phyloP scores from a whole-genome alignment of 192 early-diverging fungal species.

The Allomyces arbusculus region DNA sequence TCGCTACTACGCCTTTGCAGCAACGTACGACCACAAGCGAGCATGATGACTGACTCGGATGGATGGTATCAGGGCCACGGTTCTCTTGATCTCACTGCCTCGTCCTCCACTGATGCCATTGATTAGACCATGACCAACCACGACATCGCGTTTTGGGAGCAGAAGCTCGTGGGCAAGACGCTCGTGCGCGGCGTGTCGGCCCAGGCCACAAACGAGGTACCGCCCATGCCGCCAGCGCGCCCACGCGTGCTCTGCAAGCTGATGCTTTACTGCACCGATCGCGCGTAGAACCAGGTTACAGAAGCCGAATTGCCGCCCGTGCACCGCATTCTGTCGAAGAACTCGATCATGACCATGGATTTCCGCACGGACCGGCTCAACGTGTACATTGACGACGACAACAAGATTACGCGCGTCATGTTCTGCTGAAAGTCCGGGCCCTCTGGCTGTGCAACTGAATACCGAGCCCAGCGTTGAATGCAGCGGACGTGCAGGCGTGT shows the following conservation, averaged over 20 bases:
- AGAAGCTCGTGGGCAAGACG: conserved; percentile 14
- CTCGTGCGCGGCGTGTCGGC: conserved; percentile 3
- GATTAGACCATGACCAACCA: no score
- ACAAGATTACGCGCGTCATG: conserved; percentile 14
- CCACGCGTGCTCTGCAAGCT: neutral
- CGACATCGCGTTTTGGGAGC: conserved; percentile 2
- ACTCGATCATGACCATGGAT: conserved; percentile 22
- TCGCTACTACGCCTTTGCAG: no score
- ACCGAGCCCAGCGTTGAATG: no score
- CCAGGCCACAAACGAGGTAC: no score
- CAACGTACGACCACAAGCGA: no score
- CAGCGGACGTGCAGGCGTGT: no score
- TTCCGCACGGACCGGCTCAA: conserved; percentile 21
- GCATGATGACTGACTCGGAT: no score
- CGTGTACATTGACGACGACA: conserved; percentile 13
- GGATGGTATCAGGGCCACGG: no score
- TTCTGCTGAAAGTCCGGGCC: conserved; percentile 10
- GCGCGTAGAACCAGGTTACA: conserved; percentile 15
- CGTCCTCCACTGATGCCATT: no score
- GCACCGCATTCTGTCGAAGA: conserved; percentile 16
- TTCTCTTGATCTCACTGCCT: no score
- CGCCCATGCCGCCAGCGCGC: no score
- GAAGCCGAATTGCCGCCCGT: conserved; percentile 14
- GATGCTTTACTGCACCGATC: neutral
- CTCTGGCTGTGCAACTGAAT: no score